Base-by-base conservation (phyloP, 345 rosid species). In the Hibiscus syriacus region DNA sequence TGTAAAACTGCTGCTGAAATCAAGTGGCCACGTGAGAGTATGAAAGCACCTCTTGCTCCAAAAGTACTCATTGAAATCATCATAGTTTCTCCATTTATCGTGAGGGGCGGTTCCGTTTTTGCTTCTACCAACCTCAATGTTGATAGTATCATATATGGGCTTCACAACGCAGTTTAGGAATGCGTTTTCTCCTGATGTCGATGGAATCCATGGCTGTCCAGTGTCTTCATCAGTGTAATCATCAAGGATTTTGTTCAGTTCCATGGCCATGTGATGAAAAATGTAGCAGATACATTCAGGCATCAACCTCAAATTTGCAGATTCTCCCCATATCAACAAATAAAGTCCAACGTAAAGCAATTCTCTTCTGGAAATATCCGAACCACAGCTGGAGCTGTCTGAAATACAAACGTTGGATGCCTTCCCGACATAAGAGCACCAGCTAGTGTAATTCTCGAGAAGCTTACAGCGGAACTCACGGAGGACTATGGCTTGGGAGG, bases 201-300 rank as follows among this genome's bases (percentile, higher is more conserved):
- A 86, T n/a, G 98, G 92, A 79, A 80, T 63, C 46, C 76, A 87
- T 14, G 86, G 97, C 81, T 72, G 78, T 29, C 98, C 97, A 0
- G 97, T 93, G 70, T 83, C 82, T 77, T 93, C 97, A 61, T 93
- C 97, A 14, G 85, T 84, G 72, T 87, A 81, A 71, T 86, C 92
- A 25, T 72, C 90, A 0, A 93, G 76, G 12, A 93, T 86, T 75
- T 87, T 89, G 62, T 93, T 90, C 68, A 93, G 73, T 25, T 93
- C 97, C 96, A 89, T 85, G 25, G 91, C 94, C 97, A 93, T 93
- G 60, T 93, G 81, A 53, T 93, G 98, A 22, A 88, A 93, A 11
- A 93, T 85, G 69, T 84, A 93, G 71, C 90, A 90, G n/a, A 93
- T 59, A 80, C 98, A 93, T 62, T 93, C 98, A 3, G 97, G 96